Base-by-base conservation (phyloP, 192 early-diverging fungal species). In the Coemansia asiatica region DNA sequence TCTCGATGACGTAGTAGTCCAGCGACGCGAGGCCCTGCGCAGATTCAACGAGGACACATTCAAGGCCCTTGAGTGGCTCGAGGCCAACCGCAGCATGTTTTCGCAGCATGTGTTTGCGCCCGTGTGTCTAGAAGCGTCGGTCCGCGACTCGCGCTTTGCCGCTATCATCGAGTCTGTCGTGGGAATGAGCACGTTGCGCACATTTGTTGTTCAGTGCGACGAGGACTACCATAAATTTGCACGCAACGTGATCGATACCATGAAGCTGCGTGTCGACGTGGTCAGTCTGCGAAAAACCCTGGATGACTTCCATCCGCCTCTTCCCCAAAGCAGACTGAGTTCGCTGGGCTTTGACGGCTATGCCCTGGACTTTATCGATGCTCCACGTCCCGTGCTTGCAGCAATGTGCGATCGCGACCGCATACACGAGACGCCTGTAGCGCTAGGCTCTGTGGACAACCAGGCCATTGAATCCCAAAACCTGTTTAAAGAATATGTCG, bases 151-250 rank as follows among this genome's bases (percentile, higher is more conserved):
- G 28, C 66, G 63, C 6, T 88, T 86, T 64, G 89, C 90, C 1
- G 60, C 69, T 26, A 80, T 87, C n/a, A 60, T 98, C 13, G 96
- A 98, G 59, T 63, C 76, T 2, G 58, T 81, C 28, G 68, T 85
- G 38, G 48, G 44, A 15, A 59, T 13, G 49, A 66, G 61, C 62
- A 81, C 66, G 59, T 88, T 65, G 81, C 83, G 94, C 85, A 90
- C 83, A 6, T 95, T 94, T 75, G 87, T 96, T 0, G 87, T 87
- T 29, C 89, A 94, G 69, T 80, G 86, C 23, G 71, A 88, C 56
- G 84, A 83, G 28, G 95, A 98, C 71, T 98, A 98, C 74, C 58
- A 85, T 4, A 59, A 61, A 9, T 81, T 98, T 28, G 88, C 88
- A 6, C 63, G 76, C 12, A 83, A 90, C 60, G 59, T 90, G 16